Conservation (phyloP, 495 filamentous ascomycete genomes). For the Penicillium nucicola region DNA sequence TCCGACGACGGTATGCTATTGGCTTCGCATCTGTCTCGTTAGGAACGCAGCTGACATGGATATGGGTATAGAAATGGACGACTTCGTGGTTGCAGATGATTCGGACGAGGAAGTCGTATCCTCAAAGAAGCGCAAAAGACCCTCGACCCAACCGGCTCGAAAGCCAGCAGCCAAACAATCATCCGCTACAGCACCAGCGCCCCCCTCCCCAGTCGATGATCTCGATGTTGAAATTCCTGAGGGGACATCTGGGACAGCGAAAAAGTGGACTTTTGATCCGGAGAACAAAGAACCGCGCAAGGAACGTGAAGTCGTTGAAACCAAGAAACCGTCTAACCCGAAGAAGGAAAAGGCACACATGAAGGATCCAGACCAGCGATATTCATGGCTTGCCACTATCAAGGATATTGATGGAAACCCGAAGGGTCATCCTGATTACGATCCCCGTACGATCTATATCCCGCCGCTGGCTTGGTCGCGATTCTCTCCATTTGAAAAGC, state of each 20-base stretch:
- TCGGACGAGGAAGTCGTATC: conserved; percentile 68
- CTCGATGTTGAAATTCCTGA: conserved; percentile 46
- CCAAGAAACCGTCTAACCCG: conserved; percentile 47
- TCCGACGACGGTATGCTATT: conserved; percentile 57
- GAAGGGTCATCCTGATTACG: conserved; percentile 80
- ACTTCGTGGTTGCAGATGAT: conserved; percentile 81
- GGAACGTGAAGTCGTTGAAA: conserved; percentile 40
- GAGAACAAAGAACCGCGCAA: conserved; percentile 62
- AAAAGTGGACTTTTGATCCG: conserved; percentile 84
- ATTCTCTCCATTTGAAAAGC: conserved; percentile 93
- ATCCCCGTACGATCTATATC: conserved; percentile 87
- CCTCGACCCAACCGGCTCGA: conserved; percentile 44
- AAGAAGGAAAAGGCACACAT: conserved; percentile 73
- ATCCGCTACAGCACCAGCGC: conserved; percentile 42
- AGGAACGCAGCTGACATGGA: conserved; percentile 14
- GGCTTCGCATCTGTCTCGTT: not conserved
- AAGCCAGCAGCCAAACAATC: conserved; percentile 61
- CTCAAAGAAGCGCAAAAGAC: conserved; percentile 71
- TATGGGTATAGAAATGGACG: conserved; percentile 61
- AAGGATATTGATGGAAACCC: conserved; percentile 79
- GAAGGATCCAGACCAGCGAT: conserved; percentile 76
- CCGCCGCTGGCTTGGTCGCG: conserved; percentile 70
- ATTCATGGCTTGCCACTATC: conserved; percentile 84
- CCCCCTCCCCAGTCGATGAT: conserved; percentile 50
- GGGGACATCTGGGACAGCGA: conserved; percentile 68